Evolutionary conservation across 768 basidiomycete species (phyloP).

Genomic region (Mycena metata): DNA sequence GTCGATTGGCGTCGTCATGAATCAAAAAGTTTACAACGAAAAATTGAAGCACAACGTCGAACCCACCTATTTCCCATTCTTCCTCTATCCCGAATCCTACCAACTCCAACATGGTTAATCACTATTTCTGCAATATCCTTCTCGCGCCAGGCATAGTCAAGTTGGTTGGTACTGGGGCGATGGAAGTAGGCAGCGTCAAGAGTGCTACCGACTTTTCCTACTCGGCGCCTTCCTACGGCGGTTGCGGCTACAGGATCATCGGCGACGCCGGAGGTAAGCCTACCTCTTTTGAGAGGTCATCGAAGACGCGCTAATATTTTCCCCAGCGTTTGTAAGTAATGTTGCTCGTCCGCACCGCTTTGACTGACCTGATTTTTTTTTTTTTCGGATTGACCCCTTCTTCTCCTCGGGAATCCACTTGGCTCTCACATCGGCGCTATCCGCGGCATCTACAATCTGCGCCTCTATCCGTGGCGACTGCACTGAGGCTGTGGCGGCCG

Average conservation of each 20-base stretch:
- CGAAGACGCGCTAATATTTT: conserved; percentile 10
- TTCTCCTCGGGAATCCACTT: conserved; percentile 77
- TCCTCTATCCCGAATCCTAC: conserved; percentile 44
- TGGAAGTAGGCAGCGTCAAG: conserved; percentile 60
- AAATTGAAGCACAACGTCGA: conserved; percentile 43
- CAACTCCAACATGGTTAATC: conserved; percentile 38
- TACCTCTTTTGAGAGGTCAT: not conserved
- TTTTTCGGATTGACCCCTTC: conserved; percentile 78
- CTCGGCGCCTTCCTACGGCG: conserved; percentile 70
- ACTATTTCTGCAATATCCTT: conserved; percentile 43
- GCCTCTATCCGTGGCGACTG: conserved; percentile 67
- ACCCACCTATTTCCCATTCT: conserved; percentile 47
- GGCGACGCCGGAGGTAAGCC: conserved; percentile 75
- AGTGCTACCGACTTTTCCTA: conserved; percentile 76
- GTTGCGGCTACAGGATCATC: conserved; percentile 67
- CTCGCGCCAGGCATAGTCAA: conserved; percentile 46
- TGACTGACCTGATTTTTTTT: too few species aligned
- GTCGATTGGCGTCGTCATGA: conserved; percentile 74
- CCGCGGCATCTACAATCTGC: conserved; percentile 69
- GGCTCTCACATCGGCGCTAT: conserved; percentile 72
- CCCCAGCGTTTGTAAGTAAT: conserved; percentile 57
- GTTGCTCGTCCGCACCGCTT: too few species aligned
- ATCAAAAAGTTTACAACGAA: conserved; percentile 63
- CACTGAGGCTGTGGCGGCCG: conserved; percentile 59
- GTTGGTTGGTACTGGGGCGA: conserved; percentile 43